Evolutionary conservation across 108 stramenopile genomes (phyloP).

Genomic region (Schizochytrium sp.): DNA sequence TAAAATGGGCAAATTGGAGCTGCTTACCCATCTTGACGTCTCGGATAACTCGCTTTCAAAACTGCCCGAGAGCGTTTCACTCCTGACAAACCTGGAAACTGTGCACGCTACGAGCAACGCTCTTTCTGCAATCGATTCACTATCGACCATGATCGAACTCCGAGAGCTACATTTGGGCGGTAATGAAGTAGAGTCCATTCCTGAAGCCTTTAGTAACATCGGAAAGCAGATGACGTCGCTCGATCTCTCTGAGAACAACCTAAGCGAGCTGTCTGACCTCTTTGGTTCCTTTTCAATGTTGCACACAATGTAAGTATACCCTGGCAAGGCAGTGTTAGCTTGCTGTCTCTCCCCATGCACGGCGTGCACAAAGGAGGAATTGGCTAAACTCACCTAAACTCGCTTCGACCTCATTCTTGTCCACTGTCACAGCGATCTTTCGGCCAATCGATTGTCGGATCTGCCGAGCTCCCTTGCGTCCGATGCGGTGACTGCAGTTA

Average conservation of each 20-base stretch:
- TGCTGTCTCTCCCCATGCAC: no score
- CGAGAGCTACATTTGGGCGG: background rate
- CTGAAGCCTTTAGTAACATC: background rate
- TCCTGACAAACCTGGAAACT: background rate
- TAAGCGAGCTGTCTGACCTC: background rate
- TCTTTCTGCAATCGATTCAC: background rate
- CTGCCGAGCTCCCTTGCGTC: no score
- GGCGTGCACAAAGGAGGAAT: no score
- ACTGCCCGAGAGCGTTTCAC: background rate
- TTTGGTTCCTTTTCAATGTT: background rate
- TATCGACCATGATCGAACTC: background rate
- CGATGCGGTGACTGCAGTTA: background rate
- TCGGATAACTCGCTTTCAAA: background rate
- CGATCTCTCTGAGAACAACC: background rate
- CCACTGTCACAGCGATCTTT: no score
- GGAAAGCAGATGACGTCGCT: background rate
- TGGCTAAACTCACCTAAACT: no score
- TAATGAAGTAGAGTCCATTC: background rate
- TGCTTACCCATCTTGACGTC: background rate
- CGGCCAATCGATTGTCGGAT: no score
- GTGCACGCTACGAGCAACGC: background rate
- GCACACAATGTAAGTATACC: background rate
- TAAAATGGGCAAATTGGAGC: background rate
- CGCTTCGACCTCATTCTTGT: no score
- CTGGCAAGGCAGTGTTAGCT: no score